phyloP scores from a whole-genome alignment of 768 basidiomycete species.

The Termitomyces sp. region DNA sequence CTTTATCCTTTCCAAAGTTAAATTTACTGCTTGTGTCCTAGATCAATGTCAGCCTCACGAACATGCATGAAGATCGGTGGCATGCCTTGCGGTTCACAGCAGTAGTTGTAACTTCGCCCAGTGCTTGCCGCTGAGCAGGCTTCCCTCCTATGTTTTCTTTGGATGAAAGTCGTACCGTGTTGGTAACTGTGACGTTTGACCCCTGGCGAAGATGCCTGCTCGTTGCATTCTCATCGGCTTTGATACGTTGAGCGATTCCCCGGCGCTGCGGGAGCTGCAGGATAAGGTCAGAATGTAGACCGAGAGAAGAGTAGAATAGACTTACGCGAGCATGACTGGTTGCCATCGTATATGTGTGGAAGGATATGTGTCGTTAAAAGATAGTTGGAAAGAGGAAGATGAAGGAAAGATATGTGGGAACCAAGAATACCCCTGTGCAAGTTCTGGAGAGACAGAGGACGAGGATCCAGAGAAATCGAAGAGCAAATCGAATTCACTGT shows the following conservation, averaged over 20 bases:
- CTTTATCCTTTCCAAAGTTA: constrained; percentile 56
- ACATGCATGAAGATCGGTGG: constrained; percentile 7
- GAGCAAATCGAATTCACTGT: constrained; percentile 24
- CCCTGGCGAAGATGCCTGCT: constrained; percentile 60
- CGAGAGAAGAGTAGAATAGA: constrained; percentile 11
- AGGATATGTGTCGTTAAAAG: constrained; percentile 20
- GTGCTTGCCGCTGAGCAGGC: constrained; percentile 56
- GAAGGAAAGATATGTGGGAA: constrained; percentile 22
- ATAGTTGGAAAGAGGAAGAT: constrained; percentile 15
- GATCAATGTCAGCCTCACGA: constrained; percentile 16
- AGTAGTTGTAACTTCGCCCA: constrained; percentile 76
- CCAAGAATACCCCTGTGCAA: constrained; percentile 13
- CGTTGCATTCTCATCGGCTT: constrained; percentile 75
- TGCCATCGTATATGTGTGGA: constrained; percentile 40
- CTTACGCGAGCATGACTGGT: constrained; percentile 58
- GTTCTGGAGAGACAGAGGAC: constrained; percentile 13
- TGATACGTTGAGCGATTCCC: constrained; percentile 57
- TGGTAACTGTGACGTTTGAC: constrained; percentile 40
- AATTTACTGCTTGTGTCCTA: constrained; percentile 46
- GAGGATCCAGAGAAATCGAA: constrained; percentile 19
- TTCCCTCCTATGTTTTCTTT: constrained; percentile 48
- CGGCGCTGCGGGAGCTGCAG: constrained; percentile 64
- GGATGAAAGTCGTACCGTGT: constrained; percentile 44
- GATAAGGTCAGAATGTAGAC: constrained; percentile 10
- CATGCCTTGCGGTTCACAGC: constrained; percentile 72